Conservation (phyloP, 2,329 filamentous ascomycete species). For the Purpureocillium takamizusanense region DNA sequence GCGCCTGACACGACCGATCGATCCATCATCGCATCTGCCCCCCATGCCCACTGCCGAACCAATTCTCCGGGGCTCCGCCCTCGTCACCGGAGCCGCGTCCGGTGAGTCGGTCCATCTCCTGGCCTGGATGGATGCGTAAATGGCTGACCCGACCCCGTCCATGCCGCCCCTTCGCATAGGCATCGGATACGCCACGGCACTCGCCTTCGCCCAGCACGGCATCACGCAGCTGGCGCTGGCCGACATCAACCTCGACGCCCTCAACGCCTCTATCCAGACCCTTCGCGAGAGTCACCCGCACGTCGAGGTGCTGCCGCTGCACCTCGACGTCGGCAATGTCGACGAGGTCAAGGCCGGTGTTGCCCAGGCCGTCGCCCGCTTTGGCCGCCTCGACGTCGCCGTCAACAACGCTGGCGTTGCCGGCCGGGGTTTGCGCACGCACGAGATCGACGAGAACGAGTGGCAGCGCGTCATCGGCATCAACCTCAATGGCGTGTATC, state of each 20-base stretch:
- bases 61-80: constrained; percentile 34
- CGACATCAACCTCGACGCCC: constrained; percentile 29
- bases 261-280: constrained; percentile 19
- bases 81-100: constrained; percentile 38
- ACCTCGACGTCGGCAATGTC: constrained; percentile 36
- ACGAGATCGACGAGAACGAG: constrained; percentile 34
- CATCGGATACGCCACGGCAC: constrained; percentile 37
- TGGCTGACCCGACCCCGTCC: too few relatives aligned
- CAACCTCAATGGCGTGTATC: constrained; percentile 47
- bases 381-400: constrained; percentile 45
- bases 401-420: constrained; percentile 47
- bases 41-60: constrained; percentile 1
- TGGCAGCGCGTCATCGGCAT: constrained; percentile 42
- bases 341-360: constrained; percentile 33
- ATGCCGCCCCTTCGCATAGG: too few relatives aligned
- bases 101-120: constrained; percentile 18
- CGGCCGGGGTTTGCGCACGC: constrained; percentile 30
- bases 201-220: constrained; percentile 37
- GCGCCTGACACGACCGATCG: not conserved
- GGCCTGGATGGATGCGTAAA: too few relatives aligned
- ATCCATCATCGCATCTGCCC: too few relatives aligned
- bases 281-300: constrained; percentile 27
- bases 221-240: constrained; percentile 35
- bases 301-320: constrained; percentile 28
- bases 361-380: constrained; percentile 28